Evolutionary conservation across 2,329 filamentous ascomycete genomes (phyloP).

Genomic region (Bisporella sp.): DNA sequence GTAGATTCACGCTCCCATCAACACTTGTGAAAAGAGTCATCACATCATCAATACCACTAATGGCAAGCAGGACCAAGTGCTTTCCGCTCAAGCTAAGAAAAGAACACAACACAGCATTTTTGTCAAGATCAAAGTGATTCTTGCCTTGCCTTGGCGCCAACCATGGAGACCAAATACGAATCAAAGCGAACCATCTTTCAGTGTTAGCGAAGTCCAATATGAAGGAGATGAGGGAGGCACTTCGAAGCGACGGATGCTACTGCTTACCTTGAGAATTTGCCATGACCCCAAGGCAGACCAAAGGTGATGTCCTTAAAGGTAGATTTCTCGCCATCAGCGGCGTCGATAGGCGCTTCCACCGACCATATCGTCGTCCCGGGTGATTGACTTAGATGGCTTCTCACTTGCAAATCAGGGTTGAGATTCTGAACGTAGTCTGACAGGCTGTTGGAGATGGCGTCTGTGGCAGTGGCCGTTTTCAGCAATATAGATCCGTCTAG

Average conservation of each 20-base stretch:
- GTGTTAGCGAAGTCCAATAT: constrained; percentile 5
- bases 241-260: not conserved
- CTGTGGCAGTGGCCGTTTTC: constrained; percentile 28
- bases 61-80: constrained; percentile 69
- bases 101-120: constrained; percentile 71
- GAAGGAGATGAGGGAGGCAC: not conserved
- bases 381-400: constrained; percentile 54
- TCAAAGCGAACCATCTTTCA: constrained; percentile 69
- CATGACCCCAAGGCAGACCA: constrained; percentile 26
- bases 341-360: constrained; percentile 47
- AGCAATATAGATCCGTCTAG: constrained; percentile 58
- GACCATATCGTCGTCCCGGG: constrained; percentile 65
- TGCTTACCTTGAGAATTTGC: constrained; percentile 25
- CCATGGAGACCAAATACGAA: constrained; percentile 78
- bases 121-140: constrained; percentile 57
- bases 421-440: constrained; percentile 48
- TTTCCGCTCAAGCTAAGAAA: constrained; percentile 68
- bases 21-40: constrained; percentile 63
- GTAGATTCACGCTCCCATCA: constrained; percentile 59
- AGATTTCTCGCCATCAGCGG: constrained; percentile 51
- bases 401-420: constrained; percentile 47
- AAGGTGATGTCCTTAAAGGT: constrained; percentile 36
- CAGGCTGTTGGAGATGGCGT: constrained; percentile 18
- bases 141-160: constrained; percentile 81
- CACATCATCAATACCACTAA: constrained; percentile 68